These are phyloP conservation scores for Leccinum truebloodii DNA, from an alignment of 768 basidiomycete species.

Conservation along the genomic window DNA sequence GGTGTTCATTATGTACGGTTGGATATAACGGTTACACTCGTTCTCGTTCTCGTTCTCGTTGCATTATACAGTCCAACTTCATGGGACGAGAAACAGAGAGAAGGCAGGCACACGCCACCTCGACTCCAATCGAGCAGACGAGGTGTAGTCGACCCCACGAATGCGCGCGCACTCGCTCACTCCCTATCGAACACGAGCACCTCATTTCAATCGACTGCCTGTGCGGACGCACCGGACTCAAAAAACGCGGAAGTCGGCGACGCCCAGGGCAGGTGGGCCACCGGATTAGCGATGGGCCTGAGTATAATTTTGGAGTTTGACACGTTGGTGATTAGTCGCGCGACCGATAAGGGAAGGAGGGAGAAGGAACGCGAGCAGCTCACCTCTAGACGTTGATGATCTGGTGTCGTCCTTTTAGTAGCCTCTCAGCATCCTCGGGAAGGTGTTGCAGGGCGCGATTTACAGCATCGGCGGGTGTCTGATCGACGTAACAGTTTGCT, in stretches of 20 bases:
- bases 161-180: constrained; percentile 11
- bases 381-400: constrained; percentile 47
- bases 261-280: constrained; percentile 39
- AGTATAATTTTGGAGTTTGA: neutral
- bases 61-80: no score
- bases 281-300: constrained; percentile 37
- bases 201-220: constrained; percentile 44
- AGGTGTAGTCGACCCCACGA: neutral
- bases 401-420: constrained; percentile 39
- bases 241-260: constrained; percentile 41
- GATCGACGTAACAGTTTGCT: constrained; percentile 46
- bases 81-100: no score
- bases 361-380: neutral
- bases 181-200: constrained; percentile 39
- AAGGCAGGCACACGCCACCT: no score
- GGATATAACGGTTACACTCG: no score
- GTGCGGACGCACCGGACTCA: constrained; percentile 33
- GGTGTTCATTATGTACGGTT: no score
- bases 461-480: constrained; percentile 36
- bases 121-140: no score
- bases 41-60: no score
- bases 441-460: constrained; percentile 38
- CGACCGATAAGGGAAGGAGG: neutral
- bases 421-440: constrained; percentile 39
- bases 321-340: no score